Percentiles rank a stretch among this genome's conserved stretches.
Conservation (phyloP, 164 flowering plant genomes). For the Magnolia changhungtana region DNA sequence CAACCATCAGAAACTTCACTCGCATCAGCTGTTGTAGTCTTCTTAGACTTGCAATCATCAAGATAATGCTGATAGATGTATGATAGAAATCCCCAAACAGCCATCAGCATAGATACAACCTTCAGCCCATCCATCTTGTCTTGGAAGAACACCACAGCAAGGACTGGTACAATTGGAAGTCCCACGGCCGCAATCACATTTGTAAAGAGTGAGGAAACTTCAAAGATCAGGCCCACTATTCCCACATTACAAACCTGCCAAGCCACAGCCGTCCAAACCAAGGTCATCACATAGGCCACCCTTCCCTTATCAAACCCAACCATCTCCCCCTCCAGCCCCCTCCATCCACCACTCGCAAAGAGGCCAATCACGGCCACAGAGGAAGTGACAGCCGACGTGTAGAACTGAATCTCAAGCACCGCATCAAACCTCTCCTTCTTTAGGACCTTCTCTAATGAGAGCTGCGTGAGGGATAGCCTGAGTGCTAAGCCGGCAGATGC, state of each 20-base stretch:
- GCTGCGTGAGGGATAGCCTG: conserved; percentile 28
- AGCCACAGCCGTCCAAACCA: neutral
- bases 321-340: conserved; percentile 20
- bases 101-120: conserved; percentile 25
- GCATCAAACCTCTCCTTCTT: conserved; percentile 14
- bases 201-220: conserved; percentile 23
- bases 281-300: conserved; percentile 17
- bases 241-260: neutral
- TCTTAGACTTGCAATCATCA: conserved; percentile 18
- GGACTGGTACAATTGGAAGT: conserved; percentile 24
- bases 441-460: conserved; percentile 30
- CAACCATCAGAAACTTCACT: neutral
- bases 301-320: conserved; percentile 17
- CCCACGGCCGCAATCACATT: neutral
- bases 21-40: neutral
- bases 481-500: conserved; percentile 35
- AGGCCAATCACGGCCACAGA: conserved; percentile 23
- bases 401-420: conserved; percentile 22
- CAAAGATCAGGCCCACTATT: conserved; percentile 25
- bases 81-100: conserved; percentile 28
- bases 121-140: conserved; percentile 35
- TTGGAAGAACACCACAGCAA: conserved; percentile 27
- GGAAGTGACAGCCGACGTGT: conserved; percentile 20
- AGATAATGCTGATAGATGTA: conserved; percentile 30
- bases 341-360: conserved; percentile 34